Base-by-base conservation (phyloP, 495 filamentous ascomycete species). In the Corynascus novoguineensis region DNA sequence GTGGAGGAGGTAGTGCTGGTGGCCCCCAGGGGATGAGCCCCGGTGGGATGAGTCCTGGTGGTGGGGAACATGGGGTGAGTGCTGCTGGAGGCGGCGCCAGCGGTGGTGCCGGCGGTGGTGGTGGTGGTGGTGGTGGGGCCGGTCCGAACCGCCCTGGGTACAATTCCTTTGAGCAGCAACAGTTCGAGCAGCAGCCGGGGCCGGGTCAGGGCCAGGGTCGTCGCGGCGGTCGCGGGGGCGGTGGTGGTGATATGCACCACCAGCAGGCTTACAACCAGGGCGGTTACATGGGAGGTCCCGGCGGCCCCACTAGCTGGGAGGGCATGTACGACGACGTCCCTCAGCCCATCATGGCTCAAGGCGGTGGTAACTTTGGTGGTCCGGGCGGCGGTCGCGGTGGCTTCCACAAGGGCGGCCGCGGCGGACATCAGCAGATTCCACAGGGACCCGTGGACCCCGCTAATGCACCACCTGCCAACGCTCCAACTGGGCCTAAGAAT, bases 291-390 rank as follows among this genome's bases (percentile, higher is more conserved):
- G 63, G 60, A 52, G 70, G 57, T 40, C 11, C 29, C 19, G 71
- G 70, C 53, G 71, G 69, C 4, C 86, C 87, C 24, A 92, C 88
- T 22, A 90, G 86, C 22, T 97, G 93, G 92, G 93, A 98, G 71
- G 93, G 93, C 53, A 98, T 98, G 93, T 98, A 98, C 70, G 93
- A 98, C 68, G 93, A 97, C 68, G 90, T 96, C 1, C 95, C 95
- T 22, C 90, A 92, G 64, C 91, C 91, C 9, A 84, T 86, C 55
- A 81, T 85, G 45, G 80, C 81, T 60, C 77, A 83, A 54, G 53
- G 81, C 50, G 83, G 82, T 22, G 80, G 82, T 21, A 49, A 81
- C 47, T 78, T 79, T 47, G 79, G 80, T 29, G 74, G 71, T 50
- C 70, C 77, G 25, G 73, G 78, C 27, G 75, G 76, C 49, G 77